A percentile compares a stretch with the other conserved stretches of the same genome.
phyloP scores from a whole-genome alignment of 192 early-diverging fungal genomes.

The Coemansia sp. region DNA sequence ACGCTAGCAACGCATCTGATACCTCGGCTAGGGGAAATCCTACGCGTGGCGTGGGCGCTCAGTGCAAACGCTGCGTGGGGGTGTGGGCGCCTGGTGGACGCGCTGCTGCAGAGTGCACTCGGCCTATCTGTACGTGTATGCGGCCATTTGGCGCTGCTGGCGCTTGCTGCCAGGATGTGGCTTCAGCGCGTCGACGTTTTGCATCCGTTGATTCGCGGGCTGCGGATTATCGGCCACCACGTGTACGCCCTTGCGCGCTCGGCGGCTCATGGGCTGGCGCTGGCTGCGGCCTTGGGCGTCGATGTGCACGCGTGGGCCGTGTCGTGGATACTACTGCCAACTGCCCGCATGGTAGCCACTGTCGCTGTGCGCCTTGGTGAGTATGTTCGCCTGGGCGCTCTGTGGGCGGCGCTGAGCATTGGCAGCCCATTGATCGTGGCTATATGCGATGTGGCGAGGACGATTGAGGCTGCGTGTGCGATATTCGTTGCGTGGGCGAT shows the following conservation, averaged over 20 bases:
- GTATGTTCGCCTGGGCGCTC: background rate
- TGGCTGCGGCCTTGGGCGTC: background rate
- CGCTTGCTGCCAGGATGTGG: background rate
- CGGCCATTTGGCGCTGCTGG: background rate
- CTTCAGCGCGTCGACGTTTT: background rate
- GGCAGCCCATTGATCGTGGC: background rate
- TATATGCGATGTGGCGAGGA: background rate
- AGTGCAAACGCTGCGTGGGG: background rate
- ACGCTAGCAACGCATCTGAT: background rate
- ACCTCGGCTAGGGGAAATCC: background rate
- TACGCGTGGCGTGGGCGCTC: background rate
- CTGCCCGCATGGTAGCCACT: background rate
- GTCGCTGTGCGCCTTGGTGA: background rate
- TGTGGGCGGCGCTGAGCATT: background rate
- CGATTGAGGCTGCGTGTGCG: background rate
- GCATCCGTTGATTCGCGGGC: background rate
- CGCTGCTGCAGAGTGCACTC: background rate
- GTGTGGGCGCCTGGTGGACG: conserved; percentile 1
- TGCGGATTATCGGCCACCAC: background rate
- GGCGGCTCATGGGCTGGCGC: background rate
- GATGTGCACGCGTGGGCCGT: background rate
- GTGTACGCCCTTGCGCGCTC: background rate
- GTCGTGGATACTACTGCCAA: background rate
- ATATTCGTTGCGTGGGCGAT: background rate
- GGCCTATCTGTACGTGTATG: background rate